Conservation (phyloP, 768 basidiomycete genomes). For the Rubroboletus satanas region DNA sequence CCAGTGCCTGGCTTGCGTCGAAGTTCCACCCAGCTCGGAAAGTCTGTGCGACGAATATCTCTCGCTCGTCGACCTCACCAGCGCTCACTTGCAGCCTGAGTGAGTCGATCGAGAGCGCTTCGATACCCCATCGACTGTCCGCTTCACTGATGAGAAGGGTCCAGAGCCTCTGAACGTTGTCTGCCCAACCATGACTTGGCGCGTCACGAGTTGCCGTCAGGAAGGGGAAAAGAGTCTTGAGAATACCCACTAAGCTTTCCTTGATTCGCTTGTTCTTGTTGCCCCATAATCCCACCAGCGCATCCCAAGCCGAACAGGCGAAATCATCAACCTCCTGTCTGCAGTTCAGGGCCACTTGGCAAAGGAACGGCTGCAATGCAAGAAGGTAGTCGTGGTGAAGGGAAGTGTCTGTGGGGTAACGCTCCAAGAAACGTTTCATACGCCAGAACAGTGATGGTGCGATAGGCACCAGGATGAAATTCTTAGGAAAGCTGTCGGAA, state of each 20-base stretch:
- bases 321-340: slow-evolving; percentile 55
- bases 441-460: slow-evolving; percentile 53
- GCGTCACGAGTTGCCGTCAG: slow-evolving; percentile 40
- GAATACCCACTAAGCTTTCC: slow-evolving; percentile 72
- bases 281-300: slow-evolving; percentile 68
- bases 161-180: slow-evolving; percentile 52
- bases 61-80: slow-evolving; percentile 19
- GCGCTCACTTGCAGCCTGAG: slow-evolving; percentile 50
- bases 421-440: slow-evolving; percentile 57
- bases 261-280: slow-evolving; percentile 75
- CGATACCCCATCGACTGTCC: slow-evolving; percentile 60
- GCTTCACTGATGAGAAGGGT: slow-evolving; percentile 57
- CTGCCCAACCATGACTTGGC: slow-evolving; percentile 38
- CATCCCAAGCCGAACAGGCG: slow-evolving; percentile 59
- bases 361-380: slow-evolving; percentile 64
- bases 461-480: slow-evolving; percentile 13
- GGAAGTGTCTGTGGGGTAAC: slow-evolving; percentile 70
- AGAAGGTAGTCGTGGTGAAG: slow-evolving; percentile 73
- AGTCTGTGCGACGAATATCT: slow-evolving; percentile 58
- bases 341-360: slow-evolving; percentile 75
- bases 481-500: slow-evolving; percentile 33
- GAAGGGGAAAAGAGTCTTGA: slow-evolving; percentile 72
- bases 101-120: slow-evolving; percentile 59
- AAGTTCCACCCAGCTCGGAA: slow-evolving; percentile 77
- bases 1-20: slow-evolving; percentile 59